Conservation (phyloP, 208 protist genomes). For the Leishmania aethiopica region DNA sequence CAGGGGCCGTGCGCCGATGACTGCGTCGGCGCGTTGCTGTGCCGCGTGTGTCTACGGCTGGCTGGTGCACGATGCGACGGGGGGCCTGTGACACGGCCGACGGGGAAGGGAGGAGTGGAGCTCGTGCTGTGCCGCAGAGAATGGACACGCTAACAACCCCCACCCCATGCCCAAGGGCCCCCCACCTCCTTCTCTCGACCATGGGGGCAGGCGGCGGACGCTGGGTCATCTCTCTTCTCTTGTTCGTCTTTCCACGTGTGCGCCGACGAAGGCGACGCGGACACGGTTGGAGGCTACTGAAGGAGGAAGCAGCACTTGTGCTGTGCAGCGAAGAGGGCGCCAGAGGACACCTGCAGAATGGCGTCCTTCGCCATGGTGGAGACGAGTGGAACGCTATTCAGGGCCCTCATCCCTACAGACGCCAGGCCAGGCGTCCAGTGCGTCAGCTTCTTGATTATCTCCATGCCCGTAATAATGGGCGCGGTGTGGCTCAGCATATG, state of each 20-base stretch:
- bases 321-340: slow-evolving; percentile 63
- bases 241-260: not conserved
- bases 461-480: slow-evolving; percentile 80
- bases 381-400: slow-evolving; percentile 68
- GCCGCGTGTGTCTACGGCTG: not conserved
- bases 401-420: slow-evolving; percentile 66
- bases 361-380: slow-evolving; percentile 79
- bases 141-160: not conserved
- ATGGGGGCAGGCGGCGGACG: too few species aligned
- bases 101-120: not conserved
- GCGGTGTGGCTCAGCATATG: slow-evolving; percentile 81
- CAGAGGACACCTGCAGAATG: slow-evolving; percentile 80
- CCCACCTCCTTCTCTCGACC: too few species aligned
- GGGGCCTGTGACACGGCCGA: not conserved
- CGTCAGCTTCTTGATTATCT: slow-evolving; percentile 69
- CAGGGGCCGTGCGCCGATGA: not conserved
- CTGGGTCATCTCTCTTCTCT: not conserved
- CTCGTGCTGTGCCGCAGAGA: not conserved
- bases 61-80: not conserved
- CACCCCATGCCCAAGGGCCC: not conserved
- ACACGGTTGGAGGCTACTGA: slow-evolving; percentile 10
- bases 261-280: not conserved
- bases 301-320: slow-evolving; percentile 67
- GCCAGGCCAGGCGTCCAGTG: slow-evolving; percentile 51
- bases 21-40: not conserved